Evolutionary conservation across 176 grass and related monocot genomes (phyloP).

Genomic region (Chrysopogon serrulatus): DNA sequence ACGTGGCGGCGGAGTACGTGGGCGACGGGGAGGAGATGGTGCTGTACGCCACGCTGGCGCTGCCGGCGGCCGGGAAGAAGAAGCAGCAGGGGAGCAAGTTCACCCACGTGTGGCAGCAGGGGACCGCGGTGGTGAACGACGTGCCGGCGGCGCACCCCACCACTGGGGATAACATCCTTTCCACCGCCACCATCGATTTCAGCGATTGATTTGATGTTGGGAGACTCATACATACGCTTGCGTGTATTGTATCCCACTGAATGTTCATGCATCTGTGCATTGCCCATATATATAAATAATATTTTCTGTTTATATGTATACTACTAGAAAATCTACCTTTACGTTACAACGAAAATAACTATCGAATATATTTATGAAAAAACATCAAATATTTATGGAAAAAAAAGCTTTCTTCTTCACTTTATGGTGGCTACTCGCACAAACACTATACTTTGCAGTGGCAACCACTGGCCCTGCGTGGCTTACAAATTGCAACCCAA

Average conservation of each 20-base stretch:
- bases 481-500: no score
- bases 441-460: no score
- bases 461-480: no score
- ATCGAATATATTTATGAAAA: no score
- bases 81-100: slow-evolving; percentile 58
- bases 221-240: neutral
- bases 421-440: no score
- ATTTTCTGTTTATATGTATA: no score
- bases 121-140: slow-evolving; percentile 47
- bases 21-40: slow-evolving; percentile 49
- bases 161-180: slow-evolving; percentile 66
- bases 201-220: neutral
- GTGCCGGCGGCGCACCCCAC: slow-evolving; percentile 73
- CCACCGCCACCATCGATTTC: slow-evolving; percentile 62
- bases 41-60: slow-evolving; percentile 65
- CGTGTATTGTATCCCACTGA: neutral
- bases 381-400: no score
- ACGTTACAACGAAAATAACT: no score
- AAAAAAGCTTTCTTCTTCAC: no score
- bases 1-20: slow-evolving; percentile 41
- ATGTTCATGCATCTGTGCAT: neutral
- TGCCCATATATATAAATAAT: neutral
- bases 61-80: slow-evolving; percentile 8
- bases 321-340: no score
- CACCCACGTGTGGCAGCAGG: slow-evolving; percentile 83